Percentiles rank a stretch among this genome's conserved stretches.
Evolutionary conservation across 2,329 filamentous ascomycete genomes (phyloP).

Genomic region (Sclerotinia sclerotiorum): DNA sequence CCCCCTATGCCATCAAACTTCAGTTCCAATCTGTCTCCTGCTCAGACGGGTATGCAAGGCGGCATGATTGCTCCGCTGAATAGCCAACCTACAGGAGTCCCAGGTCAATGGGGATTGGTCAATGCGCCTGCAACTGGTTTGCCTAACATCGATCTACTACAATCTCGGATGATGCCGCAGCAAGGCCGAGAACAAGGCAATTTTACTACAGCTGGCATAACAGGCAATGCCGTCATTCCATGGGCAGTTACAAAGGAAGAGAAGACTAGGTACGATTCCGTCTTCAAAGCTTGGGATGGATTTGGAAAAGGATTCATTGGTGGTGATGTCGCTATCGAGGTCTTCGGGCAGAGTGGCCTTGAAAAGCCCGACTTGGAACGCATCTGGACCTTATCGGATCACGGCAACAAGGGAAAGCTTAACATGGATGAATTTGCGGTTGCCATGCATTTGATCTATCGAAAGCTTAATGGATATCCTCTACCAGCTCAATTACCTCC

Average conservation of each 20-base stretch:
- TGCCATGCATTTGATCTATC: slow-evolving; percentile 98
- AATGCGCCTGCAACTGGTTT: slow-evolving; percentile 87
- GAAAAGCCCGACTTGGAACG: slow-evolving; percentile 87
- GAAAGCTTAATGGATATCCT: slow-evolving; percentile 93
- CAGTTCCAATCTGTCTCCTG: slow-evolving; percentile 59
- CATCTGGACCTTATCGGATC: slow-evolving; percentile 92
- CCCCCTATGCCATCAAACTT: slow-evolving; percentile 77
- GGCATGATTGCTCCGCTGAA: slow-evolving; percentile 63
- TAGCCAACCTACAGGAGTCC: slow-evolving; percentile 88
- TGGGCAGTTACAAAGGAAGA: slow-evolving; percentile 99
- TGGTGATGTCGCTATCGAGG: slow-evolving; percentile 91
- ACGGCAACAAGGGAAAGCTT: slow-evolving; percentile 88
- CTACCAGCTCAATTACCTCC: slow-evolving; percentile 83
- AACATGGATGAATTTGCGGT: slow-evolving; percentile 98
- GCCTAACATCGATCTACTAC: slow-evolving; percentile 89
- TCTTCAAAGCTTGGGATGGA: slow-evolving; percentile 97
- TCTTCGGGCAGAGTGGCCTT: slow-evolving; percentile 93
- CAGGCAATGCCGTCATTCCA: slow-evolving; percentile 92
- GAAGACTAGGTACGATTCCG: slow-evolving; percentile 91
- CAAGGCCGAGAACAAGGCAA: slow-evolving; percentile 79
- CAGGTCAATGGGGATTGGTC: slow-evolving; percentile 97
- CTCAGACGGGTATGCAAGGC: slow-evolving; percentile 62
- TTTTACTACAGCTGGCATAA: slow-evolving; percentile 82
- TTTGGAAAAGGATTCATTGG: slow-evolving; percentile 89
- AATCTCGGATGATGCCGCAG: slow-evolving; percentile 96